Base-by-base conservation (phyloP, 208 protist species). In the Leishmania turanica region DNA sequence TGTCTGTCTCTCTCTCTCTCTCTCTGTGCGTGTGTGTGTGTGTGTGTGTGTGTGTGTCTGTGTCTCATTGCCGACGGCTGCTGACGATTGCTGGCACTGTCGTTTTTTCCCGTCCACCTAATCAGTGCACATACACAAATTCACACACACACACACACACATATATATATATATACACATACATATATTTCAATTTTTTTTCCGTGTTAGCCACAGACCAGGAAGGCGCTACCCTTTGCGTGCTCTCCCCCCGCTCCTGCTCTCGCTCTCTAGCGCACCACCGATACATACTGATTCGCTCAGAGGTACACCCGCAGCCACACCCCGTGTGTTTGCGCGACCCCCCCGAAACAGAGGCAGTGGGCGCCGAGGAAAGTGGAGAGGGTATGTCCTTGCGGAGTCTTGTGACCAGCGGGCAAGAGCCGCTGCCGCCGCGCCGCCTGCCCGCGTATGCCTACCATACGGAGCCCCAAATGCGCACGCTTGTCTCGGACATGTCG, bases 351-450 rank as follows among this genome's bases (percentile, higher is more conserved):
- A 47, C 34, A 24, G 66, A 47, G 66, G 24, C 9, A 49, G 66
- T 31, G 47, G 24, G 37, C 76, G 24, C 34, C 56, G 71, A 58
- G 71, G 71, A 27, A 60, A 34, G 45, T 75, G 71, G n/a, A 2
- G 15, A 47, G 71, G 47, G 7, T 6, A 71, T 75, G 64, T 64
- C 80, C 34, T 58, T 79, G 49, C 82, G 82, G 27, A 77, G 47
- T 58, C 71, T 77, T 9, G 69, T 86, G 42, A n/a, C 80, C 71
- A 82, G 42, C n/a, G 82, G 82, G 54, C 51, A 24, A 31, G 73
- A 70, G 71, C 82, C 82, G 42, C 77, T 86, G 62, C 82, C 82
- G 47, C 82, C 82, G n/a, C 82, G 82, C 11, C 78, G 78, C 13
- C 9, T 72, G 73, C 78, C 78, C 58, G 34, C 58, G 62, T 82